phyloP scores from a whole-genome alignment of 208 protist genomes.

The Crithidia mellificae region DNA sequence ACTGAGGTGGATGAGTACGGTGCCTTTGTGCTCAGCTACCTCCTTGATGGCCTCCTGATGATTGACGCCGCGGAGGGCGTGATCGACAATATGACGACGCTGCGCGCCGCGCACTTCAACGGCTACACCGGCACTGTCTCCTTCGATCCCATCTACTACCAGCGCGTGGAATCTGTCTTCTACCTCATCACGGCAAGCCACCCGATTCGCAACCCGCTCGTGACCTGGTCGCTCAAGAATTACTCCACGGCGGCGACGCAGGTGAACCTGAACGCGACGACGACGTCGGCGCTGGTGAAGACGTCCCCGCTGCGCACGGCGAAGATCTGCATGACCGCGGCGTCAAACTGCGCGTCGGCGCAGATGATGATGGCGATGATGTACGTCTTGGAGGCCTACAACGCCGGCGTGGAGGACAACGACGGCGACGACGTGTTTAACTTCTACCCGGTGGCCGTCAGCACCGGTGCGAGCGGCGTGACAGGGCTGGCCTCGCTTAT shows the following conservation, averaged over 20 bases:
- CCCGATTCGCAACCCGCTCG: constrained; percentile 47
- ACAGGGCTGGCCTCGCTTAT: constrained; percentile 69
- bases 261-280: constrained; percentile 37
- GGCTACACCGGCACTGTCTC: constrained; percentile 76
- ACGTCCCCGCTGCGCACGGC: constrained; percentile 61
- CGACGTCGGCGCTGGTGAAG: constrained; percentile 46
- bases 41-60: constrained; percentile 76
- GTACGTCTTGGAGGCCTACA: constrained; percentile 56
- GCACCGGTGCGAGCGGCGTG: constrained; percentile 68
- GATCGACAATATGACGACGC: constrained; percentile 34
- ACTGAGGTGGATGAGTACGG: constrained; percentile 63
- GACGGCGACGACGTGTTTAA: constrained; percentile 36
- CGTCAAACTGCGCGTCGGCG: constrained; percentile 53
- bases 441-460: constrained; percentile 65
- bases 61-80: constrained; percentile 39
- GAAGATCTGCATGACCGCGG: constrained; percentile 76
- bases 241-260: constrained; percentile 36
- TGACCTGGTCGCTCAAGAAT: constrained; percentile 57
- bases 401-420: constrained; percentile 32
- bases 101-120: constrained; percentile 55
- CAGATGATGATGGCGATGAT: constrained; percentile 62
- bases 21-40: constrained; percentile 79
- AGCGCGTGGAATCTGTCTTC: constrained; percentile 62
- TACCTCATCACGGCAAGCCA: constrained; percentile 53
- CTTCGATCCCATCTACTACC: constrained; percentile 72